Conservation (phyloP, 2,329 filamentous ascomycete genomes). For the Microdochium nivale region DNA sequence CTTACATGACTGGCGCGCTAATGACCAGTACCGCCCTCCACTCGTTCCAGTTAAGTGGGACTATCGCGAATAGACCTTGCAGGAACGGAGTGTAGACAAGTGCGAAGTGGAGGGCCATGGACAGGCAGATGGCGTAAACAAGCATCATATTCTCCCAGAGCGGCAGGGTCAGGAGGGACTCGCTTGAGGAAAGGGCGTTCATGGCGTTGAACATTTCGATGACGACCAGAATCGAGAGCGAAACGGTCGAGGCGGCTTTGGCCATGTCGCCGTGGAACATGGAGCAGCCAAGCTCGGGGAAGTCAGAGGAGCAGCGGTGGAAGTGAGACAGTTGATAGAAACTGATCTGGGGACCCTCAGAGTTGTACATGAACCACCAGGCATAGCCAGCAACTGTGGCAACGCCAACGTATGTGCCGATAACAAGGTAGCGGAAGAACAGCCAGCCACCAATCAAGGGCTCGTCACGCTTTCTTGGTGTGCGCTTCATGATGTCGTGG, state of each 20-base stretch:
- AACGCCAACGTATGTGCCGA: constrained; percentile 88
- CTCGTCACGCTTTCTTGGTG: constrained; percentile 87
- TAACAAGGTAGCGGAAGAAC: constrained; percentile 95
- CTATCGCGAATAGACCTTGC: constrained; percentile 81
- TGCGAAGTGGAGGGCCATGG: constrained; percentile 91
- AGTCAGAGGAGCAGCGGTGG: constrained; percentile 81
- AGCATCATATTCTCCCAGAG: constrained; percentile 99
- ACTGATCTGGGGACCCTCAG: constrained; percentile 78
- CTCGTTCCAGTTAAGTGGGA: constrained; percentile 76
- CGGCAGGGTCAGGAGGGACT: constrained; percentile 85
- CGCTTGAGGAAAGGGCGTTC: constrained; percentile 93
- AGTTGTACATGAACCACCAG: constrained; percentile 99
- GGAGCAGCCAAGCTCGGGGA: constrained; percentile 80
- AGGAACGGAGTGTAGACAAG: constrained; percentile 88
- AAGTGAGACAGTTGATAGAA: constrained; percentile 89
- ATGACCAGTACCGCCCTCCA: constrained; percentile 89
- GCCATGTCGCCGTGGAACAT: constrained; percentile 86
- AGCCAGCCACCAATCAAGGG: constrained; percentile 89
- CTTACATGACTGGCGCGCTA: constrained; percentile 88
- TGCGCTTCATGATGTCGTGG: constrained; percentile 92
- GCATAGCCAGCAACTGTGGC: constrained; percentile 95
- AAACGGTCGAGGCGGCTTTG: constrained; percentile 87
- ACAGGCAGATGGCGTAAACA: constrained; percentile 85
- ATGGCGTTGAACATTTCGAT: constrained; percentile 99
- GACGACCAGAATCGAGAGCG: constrained; percentile 83